These are phyloP conservation scores for Termitomyces sp. DNA, from an alignment of 768 basidiomycete genomes.

Conservation along the genomic window DNA sequence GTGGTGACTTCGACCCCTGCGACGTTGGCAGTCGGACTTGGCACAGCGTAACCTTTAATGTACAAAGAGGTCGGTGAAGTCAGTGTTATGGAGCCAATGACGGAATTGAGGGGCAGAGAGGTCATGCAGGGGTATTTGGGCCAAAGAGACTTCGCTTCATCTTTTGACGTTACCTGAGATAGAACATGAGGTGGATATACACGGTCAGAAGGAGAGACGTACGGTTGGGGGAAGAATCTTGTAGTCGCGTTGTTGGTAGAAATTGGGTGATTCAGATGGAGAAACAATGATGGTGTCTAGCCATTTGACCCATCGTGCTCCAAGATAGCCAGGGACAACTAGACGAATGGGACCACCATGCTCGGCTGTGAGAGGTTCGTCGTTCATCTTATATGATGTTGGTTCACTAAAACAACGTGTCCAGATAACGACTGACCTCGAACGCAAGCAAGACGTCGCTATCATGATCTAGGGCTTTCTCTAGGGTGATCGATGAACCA, in stretches of 20 bases:
- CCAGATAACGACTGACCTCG: conserved; percentile 32
- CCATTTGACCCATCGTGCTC: conserved; percentile 78
- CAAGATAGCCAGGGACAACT: conserved; percentile 61
- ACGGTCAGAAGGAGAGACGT: conserved; percentile 12
- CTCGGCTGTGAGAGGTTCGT: conserved; percentile 47
- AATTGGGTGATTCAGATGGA: conserved; percentile 53
- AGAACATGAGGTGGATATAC: conserved; percentile 2
- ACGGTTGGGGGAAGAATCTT: conserved; percentile 53
- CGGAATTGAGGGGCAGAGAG: conserved; percentile 55
- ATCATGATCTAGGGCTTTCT: conserved; percentile 38
- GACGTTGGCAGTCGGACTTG: conserved; percentile 40
- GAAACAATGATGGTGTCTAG: conserved; percentile 55
- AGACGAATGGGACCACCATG: conserved; percentile 66
- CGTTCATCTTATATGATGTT: conserved; percentile 52
- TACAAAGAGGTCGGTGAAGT: conserved; percentile 28
- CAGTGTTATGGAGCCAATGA: conserved; percentile 39
- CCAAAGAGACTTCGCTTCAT: conserved; percentile 41
- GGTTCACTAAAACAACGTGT: background rate
- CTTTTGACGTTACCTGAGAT: conserved; percentile 39
- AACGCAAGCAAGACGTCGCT: conserved; percentile 58
- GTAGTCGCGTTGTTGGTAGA: conserved; percentile 71
- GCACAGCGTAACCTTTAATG: conserved; percentile 55
- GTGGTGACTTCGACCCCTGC: conserved; percentile 43
- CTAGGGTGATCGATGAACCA: conserved; percentile 57
- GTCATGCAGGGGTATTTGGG: conserved; percentile 54